Conservation (phyloP, 2,329 filamentous ascomycete species). For the Nemania sp. region DNA sequence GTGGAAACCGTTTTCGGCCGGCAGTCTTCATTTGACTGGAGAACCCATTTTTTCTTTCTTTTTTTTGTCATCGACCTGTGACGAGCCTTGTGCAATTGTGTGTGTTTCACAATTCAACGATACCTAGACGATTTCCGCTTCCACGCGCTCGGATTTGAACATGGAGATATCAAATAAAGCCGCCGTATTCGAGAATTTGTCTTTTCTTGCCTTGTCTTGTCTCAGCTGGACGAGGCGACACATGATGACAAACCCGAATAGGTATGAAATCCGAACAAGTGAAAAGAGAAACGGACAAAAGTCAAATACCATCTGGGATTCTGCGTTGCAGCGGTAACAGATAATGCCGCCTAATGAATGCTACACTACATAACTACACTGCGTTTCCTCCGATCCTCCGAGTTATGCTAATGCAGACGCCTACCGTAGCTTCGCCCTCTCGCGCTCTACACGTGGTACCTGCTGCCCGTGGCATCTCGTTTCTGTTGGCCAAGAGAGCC, state of each 20-base stretch:
- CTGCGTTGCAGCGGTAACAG: slow-evolving; percentile 9
- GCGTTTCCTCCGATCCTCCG: no score
- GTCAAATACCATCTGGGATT: neutral
- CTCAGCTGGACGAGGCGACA: neutral
- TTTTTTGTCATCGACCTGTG: slow-evolving; percentile 18
- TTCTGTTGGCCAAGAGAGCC: no score
- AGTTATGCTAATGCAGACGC: neutral
- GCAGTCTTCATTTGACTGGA: slow-evolving; percentile 3
- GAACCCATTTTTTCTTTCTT: neutral
- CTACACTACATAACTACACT: neutral
- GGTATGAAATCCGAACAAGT: neutral
- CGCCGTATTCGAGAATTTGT: neutral
- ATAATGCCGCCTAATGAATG: neutral
- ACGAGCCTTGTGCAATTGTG: neutral
- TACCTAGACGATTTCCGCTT: neutral
- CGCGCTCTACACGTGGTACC: no score
- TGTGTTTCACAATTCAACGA: neutral
- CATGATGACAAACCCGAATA: neutral
- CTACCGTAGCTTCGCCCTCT: neutral
- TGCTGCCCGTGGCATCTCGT: no score
- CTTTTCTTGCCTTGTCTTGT: neutral
- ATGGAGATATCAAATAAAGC: slow-evolving; percentile 22
- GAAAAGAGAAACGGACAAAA: neutral
- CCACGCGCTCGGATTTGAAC: slow-evolving; percentile 8
- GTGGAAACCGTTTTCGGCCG: neutral